Evolutionary conservation across 177 flowering plant genomes (phyloP).

Genomic region (Vitis hybrid): DNA sequence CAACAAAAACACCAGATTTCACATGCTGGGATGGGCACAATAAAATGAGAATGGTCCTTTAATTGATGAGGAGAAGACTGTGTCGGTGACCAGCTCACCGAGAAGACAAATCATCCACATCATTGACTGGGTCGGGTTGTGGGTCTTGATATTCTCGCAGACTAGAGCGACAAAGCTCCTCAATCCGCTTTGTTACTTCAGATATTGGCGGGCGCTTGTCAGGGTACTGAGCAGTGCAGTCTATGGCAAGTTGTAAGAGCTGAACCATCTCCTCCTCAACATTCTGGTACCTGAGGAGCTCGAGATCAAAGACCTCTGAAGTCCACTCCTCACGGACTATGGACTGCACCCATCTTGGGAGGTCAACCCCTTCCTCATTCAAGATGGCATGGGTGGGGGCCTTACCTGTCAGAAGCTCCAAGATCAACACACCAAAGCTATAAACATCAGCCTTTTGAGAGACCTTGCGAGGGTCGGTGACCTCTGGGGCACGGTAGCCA

Average conservation of each 20-base stretch:
- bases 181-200: conserved; percentile 36
- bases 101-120: conserved; percentile 1
- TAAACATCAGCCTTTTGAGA: conserved; percentile 63
- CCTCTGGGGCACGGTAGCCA: conserved; percentile 66
- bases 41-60: background rate
- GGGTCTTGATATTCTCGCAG: conserved; percentile 4
- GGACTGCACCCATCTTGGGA: conserved; percentile 61
- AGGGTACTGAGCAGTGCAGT: conserved; percentile 49
- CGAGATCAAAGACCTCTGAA: conserved; percentile 49
- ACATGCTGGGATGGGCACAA: conserved; percentile 5
- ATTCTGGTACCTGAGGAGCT: conserved; percentile 42
- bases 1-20: conserved; percentile 1
- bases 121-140: conserved; percentile 10
- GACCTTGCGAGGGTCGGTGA: conserved; percentile 42
- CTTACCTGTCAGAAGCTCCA: conserved; percentile 62
- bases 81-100: conserved; percentile 7
- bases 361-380: conserved; percentile 53
- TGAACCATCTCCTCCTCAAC: conserved; percentile 57
- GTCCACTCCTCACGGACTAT: conserved; percentile 53
- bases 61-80: background rate
- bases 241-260: conserved; percentile 50
- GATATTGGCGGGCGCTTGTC: conserved; percentile 52
- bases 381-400: conserved; percentile 46
- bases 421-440: conserved; percentile 58
- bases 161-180: conserved; percentile 30